phyloP scores from a whole-genome alignment of 257 asterid species.

The Lycium barbarum region DNA sequence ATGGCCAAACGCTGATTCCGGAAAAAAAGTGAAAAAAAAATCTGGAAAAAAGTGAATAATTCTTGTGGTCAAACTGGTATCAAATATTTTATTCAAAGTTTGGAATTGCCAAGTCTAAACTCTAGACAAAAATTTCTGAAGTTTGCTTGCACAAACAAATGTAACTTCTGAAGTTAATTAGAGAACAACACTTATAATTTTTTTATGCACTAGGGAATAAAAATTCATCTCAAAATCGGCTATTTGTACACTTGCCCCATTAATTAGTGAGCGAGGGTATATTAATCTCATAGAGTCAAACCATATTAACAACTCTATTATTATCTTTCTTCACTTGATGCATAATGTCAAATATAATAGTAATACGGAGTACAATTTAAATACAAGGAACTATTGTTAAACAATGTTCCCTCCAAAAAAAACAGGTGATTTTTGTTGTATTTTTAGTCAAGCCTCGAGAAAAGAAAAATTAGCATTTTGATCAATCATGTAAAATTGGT shows the following conservation, averaged over 20 bases:
- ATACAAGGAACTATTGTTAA: neutral
- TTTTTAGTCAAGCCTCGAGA: neutral
- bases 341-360: neutral
- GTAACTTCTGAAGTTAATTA: too few relatives aligned
- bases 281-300: neutral
- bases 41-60: too few relatives aligned
- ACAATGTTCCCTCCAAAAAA: neutral
- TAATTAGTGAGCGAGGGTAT: neutral
- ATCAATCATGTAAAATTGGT: neutral
- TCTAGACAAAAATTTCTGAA: too few relatives aligned
- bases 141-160: too few relatives aligned
- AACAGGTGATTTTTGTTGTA: constrained; percentile 14
- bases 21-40: too few relatives aligned
- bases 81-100: too few relatives aligned
- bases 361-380: neutral
- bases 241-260: too few relatives aligned
- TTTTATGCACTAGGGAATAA: neutral
- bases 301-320: neutral
- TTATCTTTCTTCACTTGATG: neutral
- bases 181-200: too few relatives aligned
- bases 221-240: neutral
- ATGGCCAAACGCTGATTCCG: too few relatives aligned
- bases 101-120: too few relatives aligned
- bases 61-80: too few relatives aligned
- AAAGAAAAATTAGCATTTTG: neutral